Conservation (phyloP, 176 grass and related monocot genomes). For the Carex kokanica region DNA sequence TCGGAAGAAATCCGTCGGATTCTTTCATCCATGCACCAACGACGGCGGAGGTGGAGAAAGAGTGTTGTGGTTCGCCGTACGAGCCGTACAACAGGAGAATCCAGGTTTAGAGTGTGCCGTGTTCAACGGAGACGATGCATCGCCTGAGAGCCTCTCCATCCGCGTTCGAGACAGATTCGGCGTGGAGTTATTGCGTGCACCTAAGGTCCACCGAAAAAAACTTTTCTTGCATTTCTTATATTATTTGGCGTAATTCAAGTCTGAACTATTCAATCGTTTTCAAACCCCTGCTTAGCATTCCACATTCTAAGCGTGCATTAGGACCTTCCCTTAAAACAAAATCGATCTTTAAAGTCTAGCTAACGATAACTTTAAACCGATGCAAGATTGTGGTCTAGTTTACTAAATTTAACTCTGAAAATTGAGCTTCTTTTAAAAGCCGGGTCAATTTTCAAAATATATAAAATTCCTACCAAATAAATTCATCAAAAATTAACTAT, state of each 20-base stretch:
- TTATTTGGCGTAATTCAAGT: neutral
- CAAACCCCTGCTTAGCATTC: neutral
- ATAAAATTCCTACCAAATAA: neutral
- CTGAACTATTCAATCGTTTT: neutral
- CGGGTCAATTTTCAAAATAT: neutral
- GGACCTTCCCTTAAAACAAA: neutral
- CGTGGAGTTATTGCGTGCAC: slow-evolving; percentile 53
- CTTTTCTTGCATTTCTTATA: neutral
- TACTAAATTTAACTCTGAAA: neutral
- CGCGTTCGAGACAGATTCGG: slow-evolving; percentile 73
- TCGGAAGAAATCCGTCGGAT: slow-evolving; percentile 34
- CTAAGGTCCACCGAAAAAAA: slow-evolving; percentile 25
- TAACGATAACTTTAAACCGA: neutral
- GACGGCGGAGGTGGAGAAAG: slow-evolving; percentile 88
- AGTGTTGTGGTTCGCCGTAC: slow-evolving; percentile 90
- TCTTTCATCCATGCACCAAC: slow-evolving; percentile 97
- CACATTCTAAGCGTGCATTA: neutral
- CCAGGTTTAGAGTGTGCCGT: slow-evolving; percentile 58
- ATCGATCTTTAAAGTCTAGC: neutral
- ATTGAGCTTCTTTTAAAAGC: neutral
- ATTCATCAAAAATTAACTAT: neutral
- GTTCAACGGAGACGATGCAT: slow-evolving; percentile 79
- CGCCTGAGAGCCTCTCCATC: slow-evolving; percentile 41
- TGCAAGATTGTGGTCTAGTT: neutral
- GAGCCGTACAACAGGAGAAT: slow-evolving; percentile 65